Evolutionary conservation across 495 filamentous ascomycete genomes (phyloP).

Genomic region (Haplographium delicatum): DNA sequence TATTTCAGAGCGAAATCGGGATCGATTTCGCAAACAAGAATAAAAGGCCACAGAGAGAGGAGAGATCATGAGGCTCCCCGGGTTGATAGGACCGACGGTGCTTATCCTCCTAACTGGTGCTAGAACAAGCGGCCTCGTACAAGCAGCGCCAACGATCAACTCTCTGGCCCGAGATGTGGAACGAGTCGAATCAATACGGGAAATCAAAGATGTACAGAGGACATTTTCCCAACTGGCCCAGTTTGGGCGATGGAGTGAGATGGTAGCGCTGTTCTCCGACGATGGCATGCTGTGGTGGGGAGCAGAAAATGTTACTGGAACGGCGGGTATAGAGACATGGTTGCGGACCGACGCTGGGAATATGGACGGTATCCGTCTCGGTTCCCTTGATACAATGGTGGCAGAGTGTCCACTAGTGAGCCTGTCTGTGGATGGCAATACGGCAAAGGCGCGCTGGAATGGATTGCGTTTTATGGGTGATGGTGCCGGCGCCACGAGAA

Average conservation of each 20-base stretch:
- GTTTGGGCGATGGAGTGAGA: background rate
- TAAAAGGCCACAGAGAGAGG: too few relatives aligned
- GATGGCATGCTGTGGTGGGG: background rate
- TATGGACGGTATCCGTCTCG: slow-evolving; percentile 1
- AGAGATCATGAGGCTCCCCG: too few relatives aligned
- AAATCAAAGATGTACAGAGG: slow-evolving; percentile 1
- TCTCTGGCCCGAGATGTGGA: background rate
- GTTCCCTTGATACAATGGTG: background rate
- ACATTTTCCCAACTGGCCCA: background rate
- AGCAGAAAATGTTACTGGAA: background rate
- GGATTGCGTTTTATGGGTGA: slow-evolving; percentile 1
- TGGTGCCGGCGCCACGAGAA: background rate
- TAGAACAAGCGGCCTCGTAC: too few relatives aligned
- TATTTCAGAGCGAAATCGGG: too few relatives aligned
- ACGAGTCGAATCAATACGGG: background rate
- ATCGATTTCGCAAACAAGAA: too few relatives aligned
- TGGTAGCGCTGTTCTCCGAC: background rate
- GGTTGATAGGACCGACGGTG: too few relatives aligned
- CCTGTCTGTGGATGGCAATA: background rate
- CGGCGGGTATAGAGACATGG: background rate
- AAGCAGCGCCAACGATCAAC: background rate
- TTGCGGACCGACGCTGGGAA: background rate
- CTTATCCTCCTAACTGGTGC: too few relatives aligned
- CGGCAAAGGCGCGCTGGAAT: background rate
- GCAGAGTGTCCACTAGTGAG: background rate